These are phyloP conservation scores for Leccinum truebloodii DNA, from an alignment of 768 basidiomycete species.

Conservation along the genomic window DNA sequence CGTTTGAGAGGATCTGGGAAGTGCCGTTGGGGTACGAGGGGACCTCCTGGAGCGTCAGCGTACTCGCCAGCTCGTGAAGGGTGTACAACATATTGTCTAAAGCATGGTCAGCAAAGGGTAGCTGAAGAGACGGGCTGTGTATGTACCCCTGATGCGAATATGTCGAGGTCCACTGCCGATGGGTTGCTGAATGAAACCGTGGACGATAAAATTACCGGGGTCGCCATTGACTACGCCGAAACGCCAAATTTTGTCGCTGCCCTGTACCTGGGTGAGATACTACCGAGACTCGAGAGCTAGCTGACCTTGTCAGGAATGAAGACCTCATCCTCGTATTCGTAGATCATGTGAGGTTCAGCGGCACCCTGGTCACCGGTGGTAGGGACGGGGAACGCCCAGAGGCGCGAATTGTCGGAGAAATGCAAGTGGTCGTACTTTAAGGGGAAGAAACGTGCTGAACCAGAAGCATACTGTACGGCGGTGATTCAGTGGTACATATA, in stretches of 20 bases:
- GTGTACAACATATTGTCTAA: conserved; percentile 52
- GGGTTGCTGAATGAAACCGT: conserved; percentile 56
- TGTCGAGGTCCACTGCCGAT: conserved; percentile 66
- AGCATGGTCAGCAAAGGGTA: background rate
- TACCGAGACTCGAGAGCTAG: background rate
- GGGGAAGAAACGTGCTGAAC: conserved; percentile 55
- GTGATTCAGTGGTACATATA: background rate
- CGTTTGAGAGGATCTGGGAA: conserved; percentile 50
- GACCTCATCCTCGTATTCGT: conserved; percentile 55
- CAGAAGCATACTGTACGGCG: conserved; percentile 46
- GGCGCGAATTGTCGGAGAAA: conserved; percentile 36
- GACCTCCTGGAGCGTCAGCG: conserved; percentile 58
- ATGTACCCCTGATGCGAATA: conserved; percentile 38
- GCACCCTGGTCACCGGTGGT: conserved; percentile 27
- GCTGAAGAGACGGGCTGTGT: background rate
- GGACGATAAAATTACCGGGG: conserved; percentile 51
- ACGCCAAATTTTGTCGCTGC: conserved; percentile 62
- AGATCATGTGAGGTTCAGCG: conserved; percentile 69
- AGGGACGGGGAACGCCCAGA: conserved; percentile 56
- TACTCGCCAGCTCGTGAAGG: conserved; percentile 57
- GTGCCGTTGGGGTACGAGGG: conserved; percentile 46
- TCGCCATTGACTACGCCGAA: conserved; percentile 41
- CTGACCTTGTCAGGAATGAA: conserved; percentile 67
- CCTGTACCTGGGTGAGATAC: conserved; percentile 37
- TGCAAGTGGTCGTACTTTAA: conserved; percentile 40